Conservation (phyloP, 495 filamentous ascomycete species). For the Xylaria scruposa region DNA sequence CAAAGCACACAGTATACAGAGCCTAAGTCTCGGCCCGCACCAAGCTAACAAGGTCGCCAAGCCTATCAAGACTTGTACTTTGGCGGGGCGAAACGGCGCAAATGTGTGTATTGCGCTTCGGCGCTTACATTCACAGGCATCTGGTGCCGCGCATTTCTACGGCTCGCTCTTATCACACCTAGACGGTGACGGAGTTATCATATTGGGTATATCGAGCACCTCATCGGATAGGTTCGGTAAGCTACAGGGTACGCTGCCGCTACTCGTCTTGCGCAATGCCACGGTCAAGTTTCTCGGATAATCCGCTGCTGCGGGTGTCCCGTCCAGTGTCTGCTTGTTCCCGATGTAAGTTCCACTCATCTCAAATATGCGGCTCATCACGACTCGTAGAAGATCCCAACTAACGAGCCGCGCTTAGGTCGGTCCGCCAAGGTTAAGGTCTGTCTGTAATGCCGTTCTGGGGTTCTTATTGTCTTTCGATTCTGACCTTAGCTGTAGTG, state of each 20-base stretch:
- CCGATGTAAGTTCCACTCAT: conserved; percentile 64
- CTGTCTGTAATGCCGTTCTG: conserved; percentile 37
- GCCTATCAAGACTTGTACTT: conserved; percentile 2
- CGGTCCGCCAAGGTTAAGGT: conserved; percentile 87
- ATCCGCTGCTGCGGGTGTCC: conserved; percentile 84
- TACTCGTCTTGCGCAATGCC: conserved; percentile 39
- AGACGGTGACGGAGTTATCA: conserved; percentile 4
- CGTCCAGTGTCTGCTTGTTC: conserved; percentile 92
- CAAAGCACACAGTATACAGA: neutral
- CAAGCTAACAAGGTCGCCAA: conserved; percentile 19
- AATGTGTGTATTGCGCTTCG: conserved; percentile 16
- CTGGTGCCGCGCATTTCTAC: neutral
- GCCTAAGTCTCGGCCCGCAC: conserved; percentile 12
- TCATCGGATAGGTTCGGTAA: neutral
- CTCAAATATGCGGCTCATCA: neutral
- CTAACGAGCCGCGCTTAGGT: conserved; percentile 43
- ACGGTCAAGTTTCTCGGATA: conserved; percentile 63
- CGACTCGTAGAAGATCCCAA: neutral
- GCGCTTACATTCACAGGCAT: conserved; percentile 23
- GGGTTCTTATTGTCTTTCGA: conserved; percentile 16
- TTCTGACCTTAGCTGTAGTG: conserved; percentile 57
- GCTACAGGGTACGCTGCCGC: conserved; percentile 6
- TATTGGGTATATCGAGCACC: neutral
- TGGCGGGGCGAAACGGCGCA: conserved; percentile 23
- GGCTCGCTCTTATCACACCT: neutral